These are phyloP conservation scores for Bothriochloa decipiens DNA, from an alignment of 176 grass and related monocot species.

Conservation along the genomic window DNA sequence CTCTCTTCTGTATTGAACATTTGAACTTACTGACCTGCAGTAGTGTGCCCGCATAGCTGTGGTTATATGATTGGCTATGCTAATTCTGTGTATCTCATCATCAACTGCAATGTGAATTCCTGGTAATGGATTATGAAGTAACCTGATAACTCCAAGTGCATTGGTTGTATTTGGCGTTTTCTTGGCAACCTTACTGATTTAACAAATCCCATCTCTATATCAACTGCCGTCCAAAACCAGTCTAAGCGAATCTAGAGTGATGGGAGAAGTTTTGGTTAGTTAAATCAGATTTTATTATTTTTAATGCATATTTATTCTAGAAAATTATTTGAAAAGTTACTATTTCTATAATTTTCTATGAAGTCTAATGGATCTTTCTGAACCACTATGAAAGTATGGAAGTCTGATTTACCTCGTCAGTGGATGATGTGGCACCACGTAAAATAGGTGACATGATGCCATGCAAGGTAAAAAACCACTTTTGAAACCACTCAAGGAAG, in stretches of 20 bases:
- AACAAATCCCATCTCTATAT: not conserved
- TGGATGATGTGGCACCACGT: too few species aligned
- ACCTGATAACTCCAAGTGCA: not conserved
- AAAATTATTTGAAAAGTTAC: too few species aligned
- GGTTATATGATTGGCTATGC: slow-evolving; percentile 42
- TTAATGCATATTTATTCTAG: too few species aligned
- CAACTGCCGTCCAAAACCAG: not conserved
- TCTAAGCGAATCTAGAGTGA: not conserved
- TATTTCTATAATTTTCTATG: too few species aligned
- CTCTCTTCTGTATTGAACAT: slow-evolving; percentile 36
- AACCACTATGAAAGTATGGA: too few species aligned
- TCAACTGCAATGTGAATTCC: slow-evolving; percentile 18
- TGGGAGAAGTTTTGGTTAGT: not conserved
- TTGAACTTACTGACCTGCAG: slow-evolving; percentile 37
- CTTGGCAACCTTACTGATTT: not conserved
- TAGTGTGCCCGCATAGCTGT: slow-evolving; percentile 35
- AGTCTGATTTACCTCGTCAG: too few species aligned
- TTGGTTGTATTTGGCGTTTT: not conserved
- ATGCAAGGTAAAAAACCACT: too few species aligned
- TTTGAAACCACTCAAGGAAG: too few species aligned
- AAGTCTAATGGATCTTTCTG: too few species aligned
- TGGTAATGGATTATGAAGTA: not conserved
- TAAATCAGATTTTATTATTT: not conserved
- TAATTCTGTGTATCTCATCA: slow-evolving; percentile 19
- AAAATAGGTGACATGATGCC: too few species aligned